Conservation (phyloP, 2,329 filamentous ascomycete genomes). For the Hypoxylon rubiginosum region DNA sequence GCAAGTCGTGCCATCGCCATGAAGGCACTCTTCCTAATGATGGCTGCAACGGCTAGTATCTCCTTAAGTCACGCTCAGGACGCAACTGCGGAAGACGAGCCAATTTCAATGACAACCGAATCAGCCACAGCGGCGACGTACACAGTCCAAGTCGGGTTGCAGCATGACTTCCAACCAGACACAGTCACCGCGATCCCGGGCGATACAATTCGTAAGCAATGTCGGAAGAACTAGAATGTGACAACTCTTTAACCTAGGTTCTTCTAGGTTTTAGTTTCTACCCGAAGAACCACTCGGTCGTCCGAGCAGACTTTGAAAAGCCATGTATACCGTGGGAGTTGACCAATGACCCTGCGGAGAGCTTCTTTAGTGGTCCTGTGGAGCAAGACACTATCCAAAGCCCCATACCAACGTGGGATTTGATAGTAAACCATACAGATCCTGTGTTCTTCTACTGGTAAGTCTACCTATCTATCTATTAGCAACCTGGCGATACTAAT, state of each 20-base stretch:
- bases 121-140: slow-evolving; percentile 24
- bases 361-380: slow-evolving; percentile 65
- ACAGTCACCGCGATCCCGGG: slow-evolving; percentile 32
- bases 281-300: slow-evolving; percentile 69
- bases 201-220: slow-evolving; percentile 36
- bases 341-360: slow-evolving; percentile 60
- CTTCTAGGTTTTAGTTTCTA: slow-evolving; percentile 60
- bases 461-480: not conserved
- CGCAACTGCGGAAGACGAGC: not conserved
- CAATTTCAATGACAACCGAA: slow-evolving; percentile 8
- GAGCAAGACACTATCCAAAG: slow-evolving; percentile 5
- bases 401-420: slow-evolving; percentile 55
- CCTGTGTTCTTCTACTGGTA: slow-evolving; percentile 78
- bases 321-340: slow-evolving; percentile 75
- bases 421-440: slow-evolving; percentile 43
- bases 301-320: slow-evolving; percentile 68
- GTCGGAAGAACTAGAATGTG: not conserved
- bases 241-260: slow-evolving; percentile 1
- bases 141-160: slow-evolving; percentile 35
- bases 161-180: slow-evolving; percentile 37
- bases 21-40: slow-evolving; percentile 13
- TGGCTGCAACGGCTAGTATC: slow-evolving; percentile 10
- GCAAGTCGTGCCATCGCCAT: slow-evolving; percentile 11
- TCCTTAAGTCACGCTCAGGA: slow-evolving; percentile 14
- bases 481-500: not conserved